These are phyloP conservation scores for Rhizophora mangle DNA, from an alignment of 345 rosid genomes.

Conservation along the genomic window DNA sequence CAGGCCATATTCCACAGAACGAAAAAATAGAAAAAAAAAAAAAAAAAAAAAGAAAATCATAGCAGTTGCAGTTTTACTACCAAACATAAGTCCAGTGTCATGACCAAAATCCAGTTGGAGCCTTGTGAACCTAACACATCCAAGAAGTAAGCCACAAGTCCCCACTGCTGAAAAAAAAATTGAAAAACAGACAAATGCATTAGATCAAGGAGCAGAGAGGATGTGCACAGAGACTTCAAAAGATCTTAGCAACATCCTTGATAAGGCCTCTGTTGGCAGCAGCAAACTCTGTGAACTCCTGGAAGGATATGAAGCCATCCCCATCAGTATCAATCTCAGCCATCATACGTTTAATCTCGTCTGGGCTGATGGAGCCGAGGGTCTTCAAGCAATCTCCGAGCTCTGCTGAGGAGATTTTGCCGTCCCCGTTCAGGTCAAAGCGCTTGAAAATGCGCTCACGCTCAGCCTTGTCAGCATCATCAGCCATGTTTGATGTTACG, in stretches of 20 bases:
- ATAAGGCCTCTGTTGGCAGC: conserved; percentile 67
- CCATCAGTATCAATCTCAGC: conserved; percentile 85
- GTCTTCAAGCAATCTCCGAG: conserved; percentile 69
- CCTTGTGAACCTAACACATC: background rate
- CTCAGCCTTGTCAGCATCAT: conserved; percentile 48
- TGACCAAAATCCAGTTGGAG: conserved; percentile 6
- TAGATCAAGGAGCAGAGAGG: background rate
- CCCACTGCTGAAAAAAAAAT: too few relatives aligned
- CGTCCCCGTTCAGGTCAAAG: conserved; percentile 78
- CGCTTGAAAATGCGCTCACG: conserved; percentile 70
- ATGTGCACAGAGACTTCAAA: conserved; percentile 24
- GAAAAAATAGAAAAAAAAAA: background rate
- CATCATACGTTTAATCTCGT: conserved; percentile 82
- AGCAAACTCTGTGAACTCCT: conserved; percentile 72
- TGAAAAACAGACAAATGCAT: background rate
- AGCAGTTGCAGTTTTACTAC: conserved; percentile 7
- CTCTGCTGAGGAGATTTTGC: conserved; percentile 69
- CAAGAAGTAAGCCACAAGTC: background rate
- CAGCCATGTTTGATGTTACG: conserved; percentile 41
- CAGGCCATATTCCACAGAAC: too few relatives aligned
- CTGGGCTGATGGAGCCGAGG: conserved; percentile 54
- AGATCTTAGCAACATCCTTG: conserved; percentile 83
- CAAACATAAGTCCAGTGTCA: background rate
- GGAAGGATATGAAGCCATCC: conserved; percentile 71
- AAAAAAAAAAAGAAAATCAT: background rate